These are phyloP conservation scores for Cephalotrichum gorgonifer DNA, from an alignment of 2,329 filamentous ascomycete genomes.

Conservation along the genomic window DNA sequence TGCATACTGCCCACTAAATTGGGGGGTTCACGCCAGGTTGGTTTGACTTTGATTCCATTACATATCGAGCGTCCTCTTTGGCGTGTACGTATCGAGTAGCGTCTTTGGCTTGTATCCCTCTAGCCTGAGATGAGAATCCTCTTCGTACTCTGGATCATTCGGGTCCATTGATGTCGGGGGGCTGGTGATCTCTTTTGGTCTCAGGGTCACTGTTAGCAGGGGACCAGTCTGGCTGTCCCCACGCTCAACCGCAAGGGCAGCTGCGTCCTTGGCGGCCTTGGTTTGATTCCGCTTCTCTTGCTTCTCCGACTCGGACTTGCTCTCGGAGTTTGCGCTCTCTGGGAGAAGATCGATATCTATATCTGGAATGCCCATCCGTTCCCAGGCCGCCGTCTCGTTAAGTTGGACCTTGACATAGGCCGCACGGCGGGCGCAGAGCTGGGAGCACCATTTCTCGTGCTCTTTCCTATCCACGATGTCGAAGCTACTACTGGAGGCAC, in stretches of 20 bases:
- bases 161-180: slow-evolving; percentile 9
- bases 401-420: slow-evolving; percentile 86
- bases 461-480: slow-evolving; percentile 62
- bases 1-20: no score
- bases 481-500: slow-evolving; percentile 40
- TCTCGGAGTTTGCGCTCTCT: slow-evolving; percentile 31
- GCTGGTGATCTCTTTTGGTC: slow-evolving; percentile 13
- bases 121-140: slow-evolving; percentile 32
- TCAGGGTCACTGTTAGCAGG: slow-evolving; percentile 15
- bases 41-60: background rate
- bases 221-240: slow-evolving; percentile 15
- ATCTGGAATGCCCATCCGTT: slow-evolving; percentile 51
- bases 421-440: slow-evolving; percentile 66
- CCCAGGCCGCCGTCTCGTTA: slow-evolving; percentile 75
- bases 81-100: slow-evolving; percentile 42
- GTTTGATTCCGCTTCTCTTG: slow-evolving; percentile 27
- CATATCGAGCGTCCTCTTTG: slow-evolving; percentile 12
- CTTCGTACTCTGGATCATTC: slow-evolving; percentile 14
- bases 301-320: slow-evolving; percentile 21
- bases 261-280: slow-evolving; percentile 25
- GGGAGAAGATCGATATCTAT: slow-evolving; percentile 50
- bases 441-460: slow-evolving; percentile 79
- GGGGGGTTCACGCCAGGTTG: no score
- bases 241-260: slow-evolving; percentile 40
- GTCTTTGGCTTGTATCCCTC: slow-evolving; percentile 40